phyloP scores from a whole-genome alignment of 257 asterid species.

The Rauvolfia tetraphylla region DNA sequence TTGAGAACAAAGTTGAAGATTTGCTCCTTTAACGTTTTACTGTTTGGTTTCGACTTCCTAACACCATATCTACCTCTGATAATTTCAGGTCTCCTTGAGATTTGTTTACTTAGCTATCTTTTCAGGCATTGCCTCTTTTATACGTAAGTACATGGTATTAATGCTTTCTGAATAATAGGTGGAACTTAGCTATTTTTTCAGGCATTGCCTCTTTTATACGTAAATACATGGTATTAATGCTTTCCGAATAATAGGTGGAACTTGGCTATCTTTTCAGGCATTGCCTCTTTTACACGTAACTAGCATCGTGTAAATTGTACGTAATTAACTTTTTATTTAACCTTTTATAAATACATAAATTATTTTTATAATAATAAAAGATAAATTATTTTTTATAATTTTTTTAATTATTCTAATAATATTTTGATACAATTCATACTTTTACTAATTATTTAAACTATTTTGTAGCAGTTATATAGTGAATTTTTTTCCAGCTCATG shows the following conservation, averaged over 20 bases:
- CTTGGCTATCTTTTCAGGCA: conserved; percentile 61
- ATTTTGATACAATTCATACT: too few relatives aligned
- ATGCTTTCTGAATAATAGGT: background rate
- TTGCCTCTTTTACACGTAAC: conserved; percentile 59
- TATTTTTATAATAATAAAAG: too few relatives aligned
- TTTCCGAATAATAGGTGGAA: background rate
- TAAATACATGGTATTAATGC: conserved; percentile 32
- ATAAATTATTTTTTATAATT: too few relatives aligned
- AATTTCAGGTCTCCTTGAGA: conserved; percentile 48
- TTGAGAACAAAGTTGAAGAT: too few relatives aligned
- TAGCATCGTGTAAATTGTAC: too few relatives aligned
- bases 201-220: conserved; percentile 61
- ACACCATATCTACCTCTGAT: background rate
- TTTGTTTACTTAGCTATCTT: conserved; percentile 62
- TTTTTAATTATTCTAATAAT: too few relatives aligned
- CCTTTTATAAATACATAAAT: too few relatives aligned
- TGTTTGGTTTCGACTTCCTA: background rate
- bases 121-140: conserved; percentile 50
- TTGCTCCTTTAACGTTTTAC: too few relatives aligned
- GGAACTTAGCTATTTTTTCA: conserved; percentile 58
- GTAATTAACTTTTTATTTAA: too few relatives aligned
- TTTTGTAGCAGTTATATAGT: too few relatives aligned
- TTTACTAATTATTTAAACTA: too few relatives aligned
- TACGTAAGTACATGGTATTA: conserved; percentile 47
- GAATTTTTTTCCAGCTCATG: too few relatives aligned